phyloP scores from a whole-genome alignment of 306 rosid genomes.

The Herpetospermum pedunculosum region DNA sequence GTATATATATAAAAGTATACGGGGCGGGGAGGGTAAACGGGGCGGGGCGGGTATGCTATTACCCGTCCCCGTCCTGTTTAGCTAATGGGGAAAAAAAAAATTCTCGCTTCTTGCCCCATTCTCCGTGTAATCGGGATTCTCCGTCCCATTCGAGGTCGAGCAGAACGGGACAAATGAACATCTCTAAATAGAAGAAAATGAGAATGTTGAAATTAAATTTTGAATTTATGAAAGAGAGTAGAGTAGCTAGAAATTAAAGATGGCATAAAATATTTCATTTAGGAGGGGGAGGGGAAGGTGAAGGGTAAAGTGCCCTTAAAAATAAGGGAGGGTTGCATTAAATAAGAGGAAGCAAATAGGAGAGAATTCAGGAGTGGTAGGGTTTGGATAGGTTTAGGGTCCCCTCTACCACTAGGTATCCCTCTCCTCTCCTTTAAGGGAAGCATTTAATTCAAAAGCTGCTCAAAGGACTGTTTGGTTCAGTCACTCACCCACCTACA shows the following conservation, averaged over 20 bases:
- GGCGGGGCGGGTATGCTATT: too few relatives aligned
- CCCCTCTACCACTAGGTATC: not conserved
- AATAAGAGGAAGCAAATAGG: not conserved
- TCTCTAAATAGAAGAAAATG: too few relatives aligned
- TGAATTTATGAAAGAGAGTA: too few relatives aligned
- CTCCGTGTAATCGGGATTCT: too few relatives aligned
- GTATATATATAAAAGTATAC: too few relatives aligned
- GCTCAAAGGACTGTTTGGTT: not conserved
- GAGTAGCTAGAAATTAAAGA: not conserved
- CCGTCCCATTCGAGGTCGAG: too few relatives aligned
- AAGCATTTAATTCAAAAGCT: conserved; percentile 9
- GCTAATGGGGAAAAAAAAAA: too few relatives aligned
- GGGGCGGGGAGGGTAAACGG: too few relatives aligned
- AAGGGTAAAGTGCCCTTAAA: not conserved
- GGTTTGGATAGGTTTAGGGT: not conserved
- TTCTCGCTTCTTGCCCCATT: too few relatives aligned
- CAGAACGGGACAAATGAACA: too few relatives aligned
- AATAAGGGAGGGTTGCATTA: not conserved
- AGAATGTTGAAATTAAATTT: too few relatives aligned
- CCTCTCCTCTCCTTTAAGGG: not conserved
- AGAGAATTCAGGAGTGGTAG: not conserved
- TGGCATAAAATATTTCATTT: not conserved
- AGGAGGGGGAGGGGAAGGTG: not conserved
- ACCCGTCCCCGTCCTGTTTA: too few relatives aligned
- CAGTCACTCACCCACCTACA: not conserved